Evolutionary conservation across 148 eudicot genomes (phyloP), one percentile per base, ranked within the genome.

Genomic region (Silene conica): DNA sequence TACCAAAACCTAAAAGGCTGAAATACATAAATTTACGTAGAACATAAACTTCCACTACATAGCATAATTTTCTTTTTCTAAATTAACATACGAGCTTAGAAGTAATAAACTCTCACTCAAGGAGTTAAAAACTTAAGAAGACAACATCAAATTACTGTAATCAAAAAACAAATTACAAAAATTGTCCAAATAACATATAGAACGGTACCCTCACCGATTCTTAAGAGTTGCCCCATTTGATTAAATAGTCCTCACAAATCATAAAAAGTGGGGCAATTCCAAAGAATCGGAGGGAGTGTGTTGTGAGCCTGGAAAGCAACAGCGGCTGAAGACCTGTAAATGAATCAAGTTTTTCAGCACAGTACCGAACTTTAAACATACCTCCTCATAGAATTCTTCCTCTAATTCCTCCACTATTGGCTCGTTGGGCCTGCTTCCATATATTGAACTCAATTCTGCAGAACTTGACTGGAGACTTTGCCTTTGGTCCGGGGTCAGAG

Each of bases 351-450:
- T 23, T 65, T 52, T 60, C 16, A 28, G 8, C 23, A 58, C 6
- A 60, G 66, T 12, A 46, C 13, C 14, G 23, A 63, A 43, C 65
- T 54, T 18, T 73, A 67, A 74, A 64, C 68, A 77, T 83, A 92
- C 98, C 97, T 95, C 98, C 81, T 91, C 90, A 76, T 87, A 95
- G 83, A 95, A 92, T 74, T 88, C 92, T 75, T 86, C 88, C 83
- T 95, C 97, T 62, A 92, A 81, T 73, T 92, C 96, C 71, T 92
- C 97, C 16, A 89, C 84, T 62, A 73, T 75, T 82, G 86, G 87
- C 78, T 73, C 86, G 65, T 72, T 84, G 67, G 86, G 79, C 74
- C 77, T 79, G 82, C 88, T 92, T 79, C 92, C 92, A 83, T 95
- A 90, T 54, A 95, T 95, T 48, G 89, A 89, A 81, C 92, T 90